These are phyloP conservation scores for Smallanthus sonchifolius DNA, from an alignment of 129 eudicot genomes.

Conservation along the genomic window DNA sequence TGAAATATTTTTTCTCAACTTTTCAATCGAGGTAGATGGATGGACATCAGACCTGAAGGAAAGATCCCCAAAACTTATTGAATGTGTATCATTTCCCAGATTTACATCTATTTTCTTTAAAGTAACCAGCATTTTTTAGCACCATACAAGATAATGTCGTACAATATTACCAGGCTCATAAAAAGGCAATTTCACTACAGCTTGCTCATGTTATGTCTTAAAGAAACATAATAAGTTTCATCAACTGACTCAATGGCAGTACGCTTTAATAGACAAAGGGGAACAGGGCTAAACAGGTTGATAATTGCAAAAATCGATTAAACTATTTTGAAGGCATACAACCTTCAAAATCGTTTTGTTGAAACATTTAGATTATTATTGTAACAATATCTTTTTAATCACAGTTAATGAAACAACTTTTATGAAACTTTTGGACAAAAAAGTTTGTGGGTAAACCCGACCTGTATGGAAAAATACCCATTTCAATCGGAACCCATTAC, in stretches of 20 bases:
- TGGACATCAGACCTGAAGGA: slow-evolving; percentile 35
- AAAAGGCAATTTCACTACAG: background rate
- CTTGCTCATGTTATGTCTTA: slow-evolving; percentile 6
- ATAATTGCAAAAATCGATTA: background rate
- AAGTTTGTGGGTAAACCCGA: background rate
- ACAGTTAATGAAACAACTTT: background rate
- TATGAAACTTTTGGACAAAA: background rate
- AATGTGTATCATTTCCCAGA: background rate
- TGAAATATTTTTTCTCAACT: slow-evolving; percentile 32
- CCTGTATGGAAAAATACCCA: background rate
- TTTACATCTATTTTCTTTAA: background rate
- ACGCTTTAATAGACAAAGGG: background rate
- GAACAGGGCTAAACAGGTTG: too few species aligned
- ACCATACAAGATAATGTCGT: background rate
- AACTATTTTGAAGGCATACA: background rate
- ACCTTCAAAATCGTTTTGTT: background rate
- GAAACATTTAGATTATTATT: background rate
- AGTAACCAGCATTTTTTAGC: background rate
- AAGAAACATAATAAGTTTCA: background rate
- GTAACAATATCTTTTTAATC: background rate
- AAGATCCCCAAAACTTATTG: background rate
- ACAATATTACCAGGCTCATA: background rate
- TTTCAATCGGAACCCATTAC: background rate
- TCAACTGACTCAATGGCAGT: background rate
- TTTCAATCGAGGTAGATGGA: slow-evolving; percentile 30